Percentiles rank a stretch among this genome's conserved stretches.
phyloP scores from a whole-genome alignment of 192 early-diverging fungal species.

The Backusella psychrophila region DNA sequence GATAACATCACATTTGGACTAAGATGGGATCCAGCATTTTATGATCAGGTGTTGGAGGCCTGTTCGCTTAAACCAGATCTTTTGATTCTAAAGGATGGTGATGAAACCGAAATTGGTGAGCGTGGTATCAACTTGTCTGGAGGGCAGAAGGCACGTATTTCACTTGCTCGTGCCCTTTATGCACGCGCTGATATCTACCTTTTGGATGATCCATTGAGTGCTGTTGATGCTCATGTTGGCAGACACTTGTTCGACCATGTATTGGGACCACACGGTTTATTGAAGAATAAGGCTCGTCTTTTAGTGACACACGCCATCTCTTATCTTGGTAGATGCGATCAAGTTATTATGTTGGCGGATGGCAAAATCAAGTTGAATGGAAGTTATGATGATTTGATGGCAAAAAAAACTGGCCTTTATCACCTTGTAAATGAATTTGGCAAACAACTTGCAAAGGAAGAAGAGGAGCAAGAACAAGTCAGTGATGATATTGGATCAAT shows the following conservation, averaged over 20 bases:
- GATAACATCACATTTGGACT: conserved; percentile 93
- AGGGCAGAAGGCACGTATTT: conserved; percentile 81
- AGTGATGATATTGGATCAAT: conserved; percentile 7
- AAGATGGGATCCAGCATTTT: conserved; percentile 69
- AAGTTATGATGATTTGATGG: conserved; percentile 63
- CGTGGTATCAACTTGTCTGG: conserved; percentile 89
- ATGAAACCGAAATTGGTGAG: conserved; percentile 91
- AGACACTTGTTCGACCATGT: conserved; percentile 84
- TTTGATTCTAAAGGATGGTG: conserved; percentile 79
- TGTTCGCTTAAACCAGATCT: conserved; percentile 87
- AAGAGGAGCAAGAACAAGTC: conserved; percentile 14
- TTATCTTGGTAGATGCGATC: conserved; percentile 64
- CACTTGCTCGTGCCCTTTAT: conserved; percentile 79
- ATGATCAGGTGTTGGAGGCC: conserved; percentile 66
- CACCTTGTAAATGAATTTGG: conserved; percentile 77
- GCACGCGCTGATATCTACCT: conserved; percentile 86
- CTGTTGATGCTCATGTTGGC: conserved; percentile 65
- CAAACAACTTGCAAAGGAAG: conserved; percentile 29
- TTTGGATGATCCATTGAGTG: conserved; percentile 67
- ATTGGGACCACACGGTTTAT: conserved; percentile 79
- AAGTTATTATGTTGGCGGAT: conserved; percentile 68
- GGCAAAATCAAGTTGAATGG: conserved; percentile 72
- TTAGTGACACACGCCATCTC: conserved; percentile 83
- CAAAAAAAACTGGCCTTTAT: conserved; percentile 51
- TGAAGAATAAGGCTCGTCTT: conserved; percentile 74